Conservation (phyloP, 768 basidiomycete species). For the Hemileccinum impolitum region DNA sequence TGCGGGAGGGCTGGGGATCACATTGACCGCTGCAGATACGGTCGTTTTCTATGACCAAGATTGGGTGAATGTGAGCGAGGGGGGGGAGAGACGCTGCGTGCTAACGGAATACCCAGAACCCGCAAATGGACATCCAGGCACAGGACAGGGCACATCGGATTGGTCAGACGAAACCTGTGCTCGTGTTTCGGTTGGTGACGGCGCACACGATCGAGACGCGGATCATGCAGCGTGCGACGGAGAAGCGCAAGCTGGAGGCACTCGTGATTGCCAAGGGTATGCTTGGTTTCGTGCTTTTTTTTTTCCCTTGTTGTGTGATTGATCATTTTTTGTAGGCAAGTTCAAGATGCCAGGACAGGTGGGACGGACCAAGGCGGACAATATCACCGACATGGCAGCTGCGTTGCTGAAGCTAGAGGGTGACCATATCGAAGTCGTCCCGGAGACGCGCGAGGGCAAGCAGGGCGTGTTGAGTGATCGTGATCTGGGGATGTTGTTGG, state of each 20-base stretch:
- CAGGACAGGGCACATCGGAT: slow-evolving; percentile 96
- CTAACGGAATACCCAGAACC: slow-evolving; percentile 51
- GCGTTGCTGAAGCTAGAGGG: slow-evolving; percentile 76
- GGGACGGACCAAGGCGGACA: slow-evolving; percentile 54
- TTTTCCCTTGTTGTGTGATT: neutral
- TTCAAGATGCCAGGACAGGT: slow-evolving; percentile 71
- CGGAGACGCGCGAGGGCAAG: slow-evolving; percentile 61
- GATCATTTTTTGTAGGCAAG: slow-evolving; percentile 49
- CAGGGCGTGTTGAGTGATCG: slow-evolving; percentile 74
- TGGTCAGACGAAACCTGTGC: slow-evolving; percentile 87
- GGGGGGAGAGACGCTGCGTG: no score
- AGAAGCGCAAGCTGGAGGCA: slow-evolving; percentile 89
- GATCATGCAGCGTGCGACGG: slow-evolving; percentile 83
- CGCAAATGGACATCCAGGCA: slow-evolving; percentile 96
- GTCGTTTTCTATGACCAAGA: slow-evolving; percentile 25
- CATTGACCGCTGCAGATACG: slow-evolving; percentile 68
- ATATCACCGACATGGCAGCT: slow-evolving; percentile 77
- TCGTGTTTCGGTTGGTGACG: slow-evolving; percentile 84
- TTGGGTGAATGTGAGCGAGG: slow-evolving; percentile 18
- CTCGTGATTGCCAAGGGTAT: slow-evolving; percentile 91
- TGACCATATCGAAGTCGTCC: slow-evolving; percentile 86
- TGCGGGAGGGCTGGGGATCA: slow-evolving; percentile 95
- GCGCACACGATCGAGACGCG: slow-evolving; percentile 89
- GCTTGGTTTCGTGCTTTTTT: neutral
- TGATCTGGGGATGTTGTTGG: slow-evolving; percentile 78